Conservation (phyloP, 352 stramenopile genomes). For the Phytophthora multivora region DNA sequence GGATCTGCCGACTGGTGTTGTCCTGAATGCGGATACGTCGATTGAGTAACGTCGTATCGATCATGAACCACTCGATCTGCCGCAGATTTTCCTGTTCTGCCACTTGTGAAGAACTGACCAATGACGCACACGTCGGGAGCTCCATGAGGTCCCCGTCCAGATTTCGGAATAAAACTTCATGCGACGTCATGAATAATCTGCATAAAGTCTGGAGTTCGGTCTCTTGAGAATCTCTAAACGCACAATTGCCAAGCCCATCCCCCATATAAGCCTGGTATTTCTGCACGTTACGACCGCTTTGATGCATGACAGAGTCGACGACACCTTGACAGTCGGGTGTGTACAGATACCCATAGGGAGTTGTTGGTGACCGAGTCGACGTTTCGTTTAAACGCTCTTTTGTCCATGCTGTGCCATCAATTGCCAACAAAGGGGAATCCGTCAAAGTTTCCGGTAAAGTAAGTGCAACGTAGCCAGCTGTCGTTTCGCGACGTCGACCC, state of each 20-base stretch:
- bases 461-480: slow-evolving; percentile 24
- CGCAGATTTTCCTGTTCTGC: slow-evolving; percentile 30
- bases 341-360: slow-evolving; percentile 46
- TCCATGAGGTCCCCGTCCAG: slow-evolving; percentile 24
- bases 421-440: slow-evolving; percentile 28
- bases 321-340: slow-evolving; percentile 34
- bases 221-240: slow-evolving; percentile 46
- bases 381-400: slow-evolving; percentile 14
- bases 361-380: slow-evolving; percentile 1
- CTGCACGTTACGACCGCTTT: slow-evolving; percentile 46
- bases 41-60: slow-evolving; percentile 26
- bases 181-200: slow-evolving; percentile 34
- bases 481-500: slow-evolving; percentile 27
- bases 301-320: slow-evolving; percentile 31
- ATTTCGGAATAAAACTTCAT: slow-evolving; percentile 35
- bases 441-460: slow-evolving; percentile 35
- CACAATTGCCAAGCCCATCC: slow-evolving; percentile 40
- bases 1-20: slow-evolving; percentile 47
- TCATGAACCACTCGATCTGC: slow-evolving; percentile 43
- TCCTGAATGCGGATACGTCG: slow-evolving; percentile 43
- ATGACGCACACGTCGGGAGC: slow-evolving; percentile 22
- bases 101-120: slow-evolving; percentile 10
- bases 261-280: slow-evolving; percentile 52
- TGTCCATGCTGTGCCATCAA: slow-evolving; percentile 42
- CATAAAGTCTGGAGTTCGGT: slow-evolving; percentile 42